Base-by-base conservation (phyloP, 208 protist species). In the Crithidia sp. region DNA sequence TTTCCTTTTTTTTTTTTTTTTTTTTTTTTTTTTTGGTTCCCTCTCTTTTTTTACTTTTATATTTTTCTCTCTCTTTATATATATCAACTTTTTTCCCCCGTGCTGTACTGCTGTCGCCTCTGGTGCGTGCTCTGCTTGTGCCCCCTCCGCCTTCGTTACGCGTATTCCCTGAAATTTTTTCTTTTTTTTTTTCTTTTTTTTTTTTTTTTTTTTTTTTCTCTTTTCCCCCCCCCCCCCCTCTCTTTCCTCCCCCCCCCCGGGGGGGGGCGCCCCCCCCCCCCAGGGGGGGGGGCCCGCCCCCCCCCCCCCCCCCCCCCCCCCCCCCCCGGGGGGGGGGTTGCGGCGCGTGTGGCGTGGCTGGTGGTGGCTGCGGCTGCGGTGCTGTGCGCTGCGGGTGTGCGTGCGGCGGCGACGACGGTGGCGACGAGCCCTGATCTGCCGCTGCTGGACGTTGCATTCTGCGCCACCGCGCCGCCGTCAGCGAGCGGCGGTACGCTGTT, bases 361-460 rank as follows among this genome's bases (percentile, higher is more conserved):
- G 10, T 50, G 45, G 45, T 50, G 45, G 7, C 10, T 13, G 45
- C 45, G 7, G 45, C 45, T 13, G 13, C 45, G 10, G 45, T 50
- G 45, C 45, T 50, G 45, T 50, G 45, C 13, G 45, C 13, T 7
- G 45, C 45, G 45, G 45, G 45, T 50, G 28, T 28, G 28, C 28
- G 28, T 28, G 28, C 28, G 28, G 28, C 28, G 28, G 28, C 28
- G 28, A 28, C 28, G 28, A 28, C 28, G 28, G 28, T 28, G 28
- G 1, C 28, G 28, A 28, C 28, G 28, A 28, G 1, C 28, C 28
- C 28, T 1, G 1, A 28, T 2, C n/a, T 64, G 16, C 88, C 88
- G 16, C 75, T 93, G 8, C 36, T 90, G 41, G 85, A 86, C 72
- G 83, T 87, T 9, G 81, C 83, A 1, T 90, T 93, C 62, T 66